These are phyloP conservation scores for Populus hybrid DNA, from an alignment of 441 rosid species.

Conservation along the genomic window DNA sequence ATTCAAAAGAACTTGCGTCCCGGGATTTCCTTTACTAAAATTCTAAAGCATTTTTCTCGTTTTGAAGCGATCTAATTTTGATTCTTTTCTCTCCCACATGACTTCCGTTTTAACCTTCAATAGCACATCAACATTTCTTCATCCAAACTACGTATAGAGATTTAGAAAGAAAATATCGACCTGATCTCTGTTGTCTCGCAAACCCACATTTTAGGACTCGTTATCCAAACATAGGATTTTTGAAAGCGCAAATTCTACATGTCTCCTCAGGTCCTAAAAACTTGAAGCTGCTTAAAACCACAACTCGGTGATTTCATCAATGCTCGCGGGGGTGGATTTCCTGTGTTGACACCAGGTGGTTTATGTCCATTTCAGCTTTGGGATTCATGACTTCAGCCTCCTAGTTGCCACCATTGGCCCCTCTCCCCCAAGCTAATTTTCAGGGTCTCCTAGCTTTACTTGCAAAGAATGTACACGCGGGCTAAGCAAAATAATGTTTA, in stretches of 20 bases:
- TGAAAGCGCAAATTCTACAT: neutral
- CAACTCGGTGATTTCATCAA: neutral
- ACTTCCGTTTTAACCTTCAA: too few relatives aligned
- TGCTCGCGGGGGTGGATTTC: neutral
- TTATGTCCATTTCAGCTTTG: neutral
- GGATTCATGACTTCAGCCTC: neutral
- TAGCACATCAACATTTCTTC: too few relatives aligned
- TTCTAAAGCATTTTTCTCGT: neutral
- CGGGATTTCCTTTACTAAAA: neutral
- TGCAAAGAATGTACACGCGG: neutral
- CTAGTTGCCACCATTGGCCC: neutral
- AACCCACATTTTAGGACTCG: too few relatives aligned
- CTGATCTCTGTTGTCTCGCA: too few relatives aligned
- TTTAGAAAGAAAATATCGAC: too few relatives aligned
- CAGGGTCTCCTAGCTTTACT: conserved; percentile 6
- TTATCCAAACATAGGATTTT: too few relatives aligned
- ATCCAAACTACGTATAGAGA: too few relatives aligned
- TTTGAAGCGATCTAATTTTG: neutral
- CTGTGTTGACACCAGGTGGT: neutral
- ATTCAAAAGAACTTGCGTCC: neutral
- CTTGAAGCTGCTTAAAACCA: neutral
- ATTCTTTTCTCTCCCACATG: conserved; percentile 10
- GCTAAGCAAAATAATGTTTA: conserved; percentile 3
- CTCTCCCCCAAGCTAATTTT: neutral
- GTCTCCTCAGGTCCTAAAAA: neutral